Evolutionary conservation across 2,329 filamentous ascomycete species (phyloP), one percentile per base, ranked within the genome.

Genomic region (Emergomyces pasteurianus): DNA sequence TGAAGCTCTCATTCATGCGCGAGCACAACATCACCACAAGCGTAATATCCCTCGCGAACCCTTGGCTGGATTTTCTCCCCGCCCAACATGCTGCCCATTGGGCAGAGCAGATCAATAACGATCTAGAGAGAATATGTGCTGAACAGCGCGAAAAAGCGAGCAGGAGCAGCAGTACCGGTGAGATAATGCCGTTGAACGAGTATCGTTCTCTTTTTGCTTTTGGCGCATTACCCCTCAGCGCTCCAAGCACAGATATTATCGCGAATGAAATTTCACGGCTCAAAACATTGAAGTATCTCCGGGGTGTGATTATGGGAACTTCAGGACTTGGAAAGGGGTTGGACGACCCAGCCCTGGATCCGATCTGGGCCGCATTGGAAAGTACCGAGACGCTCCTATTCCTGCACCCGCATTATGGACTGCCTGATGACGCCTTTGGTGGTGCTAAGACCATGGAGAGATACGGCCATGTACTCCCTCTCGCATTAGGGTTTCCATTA

Each of bases 1-100:
- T 89, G 67, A 96, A 96, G 70, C 80, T 96, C 16, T 80, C 84
- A 56, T 96, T 96, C 76, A 96, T 96, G 92, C 81, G 90, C 72
- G 83, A 80, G 18, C 92, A 96, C 75, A 78, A 78, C 59, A 96
- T 96, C 71, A 83, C 88, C 73, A 85, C 87, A 65, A 94, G 89
- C 0, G 88, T 96, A 58, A 85, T 96, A 64, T 94, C 89, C 0
- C 84, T 96, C 26, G 92, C 92, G 16, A 96, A 96, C 70, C 92
- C 92, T 0, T 96, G 92, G 92, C 81, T 96, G 1, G 92, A 96
- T 74, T 96, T 95, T 70, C 75, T 96, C 0, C 74, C 78, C 0
- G 70, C 83, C 0, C 72, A 77, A 3, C 82, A 86, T 65, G 88
- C 89, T 0, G 82, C 81, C 1, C 71, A 74, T 36, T 84, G 86